These are phyloP conservation scores for Pancytospora philotis DNA, from an alignment of 371 early-diverging fungal species.

Conservation along the genomic window DNA sequence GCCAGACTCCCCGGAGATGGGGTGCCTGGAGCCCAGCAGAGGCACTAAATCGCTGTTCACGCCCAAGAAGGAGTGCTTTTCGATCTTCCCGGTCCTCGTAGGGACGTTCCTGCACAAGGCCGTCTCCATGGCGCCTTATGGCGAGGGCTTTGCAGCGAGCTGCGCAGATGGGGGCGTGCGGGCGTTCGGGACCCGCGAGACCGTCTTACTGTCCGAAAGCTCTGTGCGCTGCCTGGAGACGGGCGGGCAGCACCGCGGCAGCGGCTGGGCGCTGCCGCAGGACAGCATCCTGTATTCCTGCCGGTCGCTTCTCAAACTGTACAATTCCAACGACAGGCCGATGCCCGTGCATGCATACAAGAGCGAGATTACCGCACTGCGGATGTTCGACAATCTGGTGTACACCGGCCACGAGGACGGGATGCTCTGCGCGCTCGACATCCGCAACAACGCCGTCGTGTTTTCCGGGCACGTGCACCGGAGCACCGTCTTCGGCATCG, in stretches of 20 bases:
- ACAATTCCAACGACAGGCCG: conserved; percentile 1
- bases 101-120: background rate
- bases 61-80: background rate
- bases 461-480: conserved; percentile 20
- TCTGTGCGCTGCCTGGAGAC: conserved; percentile 13
- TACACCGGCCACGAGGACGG: conserved; percentile 50
- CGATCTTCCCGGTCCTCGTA: background rate
- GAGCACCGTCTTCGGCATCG: conserved; percentile 39
- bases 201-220: conserved; percentile 4
- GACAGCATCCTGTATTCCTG: conserved; percentile 31
- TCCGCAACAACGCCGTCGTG: conserved; percentile 13
- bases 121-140: too few species aligned
- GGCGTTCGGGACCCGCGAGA: background rate
- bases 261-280: too few species aligned
- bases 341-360: conserved; percentile 27
- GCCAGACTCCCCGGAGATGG: background rate
- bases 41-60: background rate
- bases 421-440: conserved; percentile 22
- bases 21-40: background rate
- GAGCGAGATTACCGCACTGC: conserved; percentile 19
- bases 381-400: conserved; percentile 13
- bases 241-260: too few species aligned
- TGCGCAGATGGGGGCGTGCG: background rate
- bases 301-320: conserved; percentile 23
- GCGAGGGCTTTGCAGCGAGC: background rate